Base-by-base conservation (phyloP, 805 yeast species). In the Brettanomyces anomalus region DNA sequence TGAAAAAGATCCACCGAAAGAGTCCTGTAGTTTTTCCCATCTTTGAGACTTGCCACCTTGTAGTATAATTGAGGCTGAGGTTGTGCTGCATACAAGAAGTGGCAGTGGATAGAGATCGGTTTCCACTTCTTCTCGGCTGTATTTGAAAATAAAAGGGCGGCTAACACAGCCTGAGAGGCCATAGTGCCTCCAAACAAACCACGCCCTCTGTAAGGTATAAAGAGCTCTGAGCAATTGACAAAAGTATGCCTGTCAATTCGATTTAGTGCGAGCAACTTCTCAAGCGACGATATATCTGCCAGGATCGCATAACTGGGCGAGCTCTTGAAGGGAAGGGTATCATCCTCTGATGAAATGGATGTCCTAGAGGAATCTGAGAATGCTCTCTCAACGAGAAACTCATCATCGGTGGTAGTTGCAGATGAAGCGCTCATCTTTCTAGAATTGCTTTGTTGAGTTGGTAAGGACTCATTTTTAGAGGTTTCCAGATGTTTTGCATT, bases 101-200 rank as follows among this genome's bases (percentile, higher is more conserved):
- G 78, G 15, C 79, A 70, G 54, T 81, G 88, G 43, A 79, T 61
- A 10, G 85, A 73, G 30, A 73, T 69, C 1, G 88, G 87, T 24
- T 62, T 63, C 59, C 72, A 74, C 17, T 58, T 51, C 2, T 49
- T 55, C 5, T 50, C 46, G 1, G 39, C 34, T 13, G 54, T 44
- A n/a, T 70, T 68, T 5, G 76, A 66, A 6, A 77, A 71, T 39
- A 70, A 66, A 30, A 79, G 62, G 3, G 82, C 79, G 5, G 85
- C 85, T 45, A 72, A 57, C 3, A 81, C 58, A 3, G 86, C 65
- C 51, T 81, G 88, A 0, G 85, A 84, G 15, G 79, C 76, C 36
- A 77, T 62, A 16, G 79, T 76, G 8, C 89, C 88, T 2, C 88
- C 88, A 61, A 80, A 81, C 0, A 81, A 75, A 2, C 85, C 86